These are phyloP conservation scores for Maudiozyma humilis DNA, from an alignment of 1,139 yeast species.

Conservation along the genomic window DNA sequence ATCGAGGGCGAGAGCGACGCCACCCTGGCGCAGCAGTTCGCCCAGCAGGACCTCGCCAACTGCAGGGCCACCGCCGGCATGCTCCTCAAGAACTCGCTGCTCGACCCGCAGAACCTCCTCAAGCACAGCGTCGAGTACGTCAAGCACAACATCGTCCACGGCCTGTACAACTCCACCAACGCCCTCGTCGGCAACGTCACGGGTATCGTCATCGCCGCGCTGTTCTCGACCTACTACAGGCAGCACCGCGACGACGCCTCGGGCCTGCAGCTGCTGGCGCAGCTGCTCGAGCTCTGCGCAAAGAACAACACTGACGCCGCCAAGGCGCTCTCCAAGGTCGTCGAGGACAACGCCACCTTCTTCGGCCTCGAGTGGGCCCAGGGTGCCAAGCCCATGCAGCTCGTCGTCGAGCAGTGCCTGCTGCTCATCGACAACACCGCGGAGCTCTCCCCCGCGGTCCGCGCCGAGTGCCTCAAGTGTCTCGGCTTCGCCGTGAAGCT, in stretches of 20 bases:
- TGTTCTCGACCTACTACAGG: constrained; percentile 47
- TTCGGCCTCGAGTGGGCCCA: constrained; percentile 50
- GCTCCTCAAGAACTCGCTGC: constrained; percentile 64
- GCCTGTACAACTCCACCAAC: constrained; percentile 45
- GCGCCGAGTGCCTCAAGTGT: constrained; percentile 62
- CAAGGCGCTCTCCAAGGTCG: constrained; percentile 73
- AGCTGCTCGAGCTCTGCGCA: constrained; percentile 52
- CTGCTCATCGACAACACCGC: constrained; percentile 37
- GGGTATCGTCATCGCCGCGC: constrained; percentile 80
- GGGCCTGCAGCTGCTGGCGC: constrained; percentile 62
- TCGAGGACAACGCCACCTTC: constrained; percentile 57
- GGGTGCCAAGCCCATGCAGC: constrained; percentile 45
- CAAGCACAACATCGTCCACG: constrained; percentile 56
- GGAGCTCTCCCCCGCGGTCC: constrained; percentile 39
- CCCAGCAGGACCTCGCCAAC: constrained; percentile 32
- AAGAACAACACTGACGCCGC: constrained; percentile 67
- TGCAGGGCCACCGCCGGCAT: constrained; percentile 87
- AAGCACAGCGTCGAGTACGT: constrained; percentile 39
- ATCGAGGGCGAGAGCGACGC: constrained; percentile 43
- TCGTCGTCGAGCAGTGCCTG: constrained; percentile 58
- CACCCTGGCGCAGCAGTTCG: constrained; percentile 28
- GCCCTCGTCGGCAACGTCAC: constrained; percentile 72
- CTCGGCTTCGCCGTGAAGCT: constrained; percentile 68
- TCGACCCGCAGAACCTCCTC: constrained; percentile 25
- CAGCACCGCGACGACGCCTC: constrained; percentile 34